phyloP scores from a whole-genome alignment of 305 asterid species.

The Solanum hybrid region DNA sequence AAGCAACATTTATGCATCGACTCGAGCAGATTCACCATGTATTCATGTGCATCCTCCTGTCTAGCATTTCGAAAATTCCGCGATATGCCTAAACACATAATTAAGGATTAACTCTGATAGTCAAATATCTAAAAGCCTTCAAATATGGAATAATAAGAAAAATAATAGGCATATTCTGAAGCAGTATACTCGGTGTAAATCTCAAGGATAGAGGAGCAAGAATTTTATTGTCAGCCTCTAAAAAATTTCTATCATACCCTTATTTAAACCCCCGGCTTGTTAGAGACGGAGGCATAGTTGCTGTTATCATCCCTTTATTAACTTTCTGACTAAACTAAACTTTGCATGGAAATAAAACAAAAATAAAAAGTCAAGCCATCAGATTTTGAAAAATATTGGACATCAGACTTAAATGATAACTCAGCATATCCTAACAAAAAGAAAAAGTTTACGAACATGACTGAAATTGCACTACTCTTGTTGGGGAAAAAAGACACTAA shows the following conservation, averaged over 20 bases:
- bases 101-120: constrained; percentile 34
- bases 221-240: neutral
- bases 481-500: neutral
- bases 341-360: neutral
- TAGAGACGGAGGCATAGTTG: neutral
- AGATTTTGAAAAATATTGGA: neutral
- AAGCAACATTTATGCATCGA: constrained; percentile 98
- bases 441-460: neutral
- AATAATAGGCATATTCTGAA: neutral
- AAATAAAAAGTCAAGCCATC: neutral
- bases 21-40: constrained; percentile 93
- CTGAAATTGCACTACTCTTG: neutral
- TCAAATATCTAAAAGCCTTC: neutral
- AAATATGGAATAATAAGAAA: neutral
- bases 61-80: constrained; percentile 80
- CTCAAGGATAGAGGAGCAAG: neutral
- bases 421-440: neutral
- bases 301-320: neutral
- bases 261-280: neutral
- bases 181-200: neutral
- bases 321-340: neutral
- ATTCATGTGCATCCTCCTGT: constrained; percentile 99
- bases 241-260: too few species aligned
- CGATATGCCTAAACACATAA: constrained; percentile 61
- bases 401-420: neutral